Percentiles rank a stretch among this genome's conserved stretches.
These are phyloP conservation scores for Pyracantha coccinea DNA, from an alignment of 331 rosid genomes.

Conservation along the genomic window DNA sequence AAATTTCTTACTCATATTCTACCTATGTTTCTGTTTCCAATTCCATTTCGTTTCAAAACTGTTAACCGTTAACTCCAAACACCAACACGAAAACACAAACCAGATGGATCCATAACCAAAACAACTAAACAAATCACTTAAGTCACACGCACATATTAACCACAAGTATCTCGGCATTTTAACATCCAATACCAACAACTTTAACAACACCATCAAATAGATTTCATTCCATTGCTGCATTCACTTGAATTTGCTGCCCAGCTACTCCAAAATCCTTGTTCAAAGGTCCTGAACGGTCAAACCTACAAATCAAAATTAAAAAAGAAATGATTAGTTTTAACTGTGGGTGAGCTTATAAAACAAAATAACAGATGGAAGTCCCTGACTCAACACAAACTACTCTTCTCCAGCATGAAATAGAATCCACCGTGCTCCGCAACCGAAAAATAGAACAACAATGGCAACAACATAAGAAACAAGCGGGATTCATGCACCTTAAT, in stretches of 20 bases:
- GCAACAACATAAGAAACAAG: background rate
- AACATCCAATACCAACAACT: background rate
- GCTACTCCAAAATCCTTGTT: background rate
- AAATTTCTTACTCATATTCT: background rate
- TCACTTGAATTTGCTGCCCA: background rate
- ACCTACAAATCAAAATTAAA: conserved; percentile 1
- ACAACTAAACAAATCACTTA: background rate
- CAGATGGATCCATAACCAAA: background rate
- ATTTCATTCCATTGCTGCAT: background rate
- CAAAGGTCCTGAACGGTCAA: conserved; percentile 29
- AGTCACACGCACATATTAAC: background rate
- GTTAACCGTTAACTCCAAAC: background rate
- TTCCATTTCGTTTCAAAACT: background rate
- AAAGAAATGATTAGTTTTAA: background rate
- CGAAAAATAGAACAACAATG: background rate
- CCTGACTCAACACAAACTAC: background rate
- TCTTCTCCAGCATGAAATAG: background rate
- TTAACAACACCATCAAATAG: background rate
- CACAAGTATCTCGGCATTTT: background rate
- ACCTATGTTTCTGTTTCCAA: background rate
- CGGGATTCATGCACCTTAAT: too few species aligned
- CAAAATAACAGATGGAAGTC: background rate
- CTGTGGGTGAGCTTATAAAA: background rate
- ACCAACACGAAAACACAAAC: background rate
- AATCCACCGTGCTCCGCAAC: background rate